Evolutionary conservation across 2,329 filamentous ascomycete genomes (phyloP).

Genomic region (Pseudocercospora musae): DNA sequence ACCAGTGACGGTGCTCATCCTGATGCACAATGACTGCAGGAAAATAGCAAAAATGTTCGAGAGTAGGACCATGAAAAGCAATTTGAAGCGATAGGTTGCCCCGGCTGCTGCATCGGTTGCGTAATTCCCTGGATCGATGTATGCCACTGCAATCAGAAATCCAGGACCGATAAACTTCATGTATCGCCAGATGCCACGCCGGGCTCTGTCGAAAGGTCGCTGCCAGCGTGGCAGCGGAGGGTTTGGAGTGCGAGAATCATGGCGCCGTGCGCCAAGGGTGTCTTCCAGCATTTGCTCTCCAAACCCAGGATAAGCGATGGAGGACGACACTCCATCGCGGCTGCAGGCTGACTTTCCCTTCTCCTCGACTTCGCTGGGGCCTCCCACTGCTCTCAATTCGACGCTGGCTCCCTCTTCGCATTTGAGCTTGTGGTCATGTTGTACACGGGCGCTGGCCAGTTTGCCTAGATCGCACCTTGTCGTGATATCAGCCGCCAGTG

Average conservation of each 20-base stretch:
- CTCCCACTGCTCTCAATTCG: slow-evolving; percentile 20
- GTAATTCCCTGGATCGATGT: slow-evolving; percentile 60
- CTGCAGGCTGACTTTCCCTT: slow-evolving; percentile 1
- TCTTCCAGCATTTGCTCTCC: slow-evolving; percentile 27
- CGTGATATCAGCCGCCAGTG: slow-evolving; percentile 58
- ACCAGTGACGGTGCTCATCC: slow-evolving; percentile 51
- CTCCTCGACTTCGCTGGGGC: slow-evolving; percentile 14
- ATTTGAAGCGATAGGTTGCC: slow-evolving; percentile 60
- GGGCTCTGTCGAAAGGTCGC: slow-evolving; percentile 18
- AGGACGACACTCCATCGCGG: slow-evolving; percentile 18
- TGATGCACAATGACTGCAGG: slow-evolving; percentile 64
- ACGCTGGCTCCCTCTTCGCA: slow-evolving; percentile 30
- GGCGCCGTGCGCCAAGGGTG: slow-evolving; percentile 16
- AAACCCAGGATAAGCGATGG: slow-evolving; percentile 23
- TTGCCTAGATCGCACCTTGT: slow-evolving; percentile 61
- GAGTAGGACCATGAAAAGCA: slow-evolving; percentile 66
- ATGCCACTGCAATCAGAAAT: slow-evolving; percentile 56
- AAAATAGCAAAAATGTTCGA: slow-evolving; percentile 70
- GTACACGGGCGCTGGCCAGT: slow-evolving; percentile 56
- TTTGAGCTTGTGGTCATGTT: slow-evolving; percentile 43
- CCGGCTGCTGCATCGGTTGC: slow-evolving; percentile 68
- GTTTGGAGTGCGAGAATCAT: slow-evolving; percentile 17
- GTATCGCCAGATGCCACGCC: slow-evolving; percentile 42
- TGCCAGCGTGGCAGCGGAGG: slow-evolving; percentile 21
- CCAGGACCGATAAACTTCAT: slow-evolving; percentile 62